phyloP scores from a whole-genome alignment of 164 flowering plant genomes.

The Litsea cubeba region DNA sequence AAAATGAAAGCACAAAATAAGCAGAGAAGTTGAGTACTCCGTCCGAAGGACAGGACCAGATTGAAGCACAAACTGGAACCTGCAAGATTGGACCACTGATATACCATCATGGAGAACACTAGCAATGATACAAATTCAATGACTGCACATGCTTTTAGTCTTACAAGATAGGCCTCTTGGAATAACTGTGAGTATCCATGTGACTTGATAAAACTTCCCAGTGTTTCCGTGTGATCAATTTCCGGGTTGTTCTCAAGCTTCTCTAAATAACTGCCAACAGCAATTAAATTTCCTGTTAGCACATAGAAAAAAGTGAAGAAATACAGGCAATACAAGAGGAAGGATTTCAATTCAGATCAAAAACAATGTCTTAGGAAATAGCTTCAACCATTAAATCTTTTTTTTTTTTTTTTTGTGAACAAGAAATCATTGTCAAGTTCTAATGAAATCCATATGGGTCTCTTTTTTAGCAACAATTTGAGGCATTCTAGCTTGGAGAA shows the following conservation, averaged over 20 bases:
- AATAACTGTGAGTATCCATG: constrained; percentile 81
- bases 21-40: constrained; percentile 78
- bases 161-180: constrained; percentile 86
- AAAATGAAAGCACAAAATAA: constrained; percentile 81
- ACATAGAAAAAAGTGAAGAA: no score
- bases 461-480: no score
- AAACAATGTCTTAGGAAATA: no score
- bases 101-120: neutral
- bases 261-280: constrained; percentile 62
- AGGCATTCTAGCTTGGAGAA: no score
- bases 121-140: neutral
- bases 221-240: constrained; percentile 66
- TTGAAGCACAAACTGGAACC: constrained; percentile 86
- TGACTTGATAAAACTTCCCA: constrained; percentile 69
- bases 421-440: no score
- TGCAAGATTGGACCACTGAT: constrained; percentile 16
- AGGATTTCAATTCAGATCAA: no score
- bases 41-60: constrained; percentile 90
- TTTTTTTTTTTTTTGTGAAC: no score
- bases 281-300: neutral
- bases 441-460: no score
- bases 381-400: no score
- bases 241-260: constrained; percentile 73
- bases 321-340: no score
- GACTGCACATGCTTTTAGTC: constrained; percentile 12